Evolutionary conservation across 805 yeast genomes (phyloP).

Genomic region (Metschnikowia lochheadii): DNA sequence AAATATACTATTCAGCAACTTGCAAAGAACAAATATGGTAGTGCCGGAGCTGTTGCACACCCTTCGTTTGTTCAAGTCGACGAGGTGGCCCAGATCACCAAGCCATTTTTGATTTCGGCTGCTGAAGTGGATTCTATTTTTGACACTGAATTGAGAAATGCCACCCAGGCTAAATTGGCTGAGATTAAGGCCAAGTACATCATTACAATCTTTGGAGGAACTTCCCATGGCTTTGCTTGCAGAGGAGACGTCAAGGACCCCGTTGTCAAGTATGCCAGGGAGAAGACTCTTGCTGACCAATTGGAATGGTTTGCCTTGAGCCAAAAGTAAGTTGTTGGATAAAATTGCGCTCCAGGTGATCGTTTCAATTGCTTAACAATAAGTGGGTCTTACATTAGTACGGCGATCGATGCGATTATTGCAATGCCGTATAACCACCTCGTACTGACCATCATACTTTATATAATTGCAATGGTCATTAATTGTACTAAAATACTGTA

Average conservation of each 20-base stretch:
- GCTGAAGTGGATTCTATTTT: slow-evolving; percentile 69
- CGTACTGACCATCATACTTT: no score
- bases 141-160: slow-evolving; percentile 57
- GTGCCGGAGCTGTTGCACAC: slow-evolving; percentile 75
- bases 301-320: slow-evolving; percentile 13
- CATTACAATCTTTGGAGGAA: slow-evolving; percentile 59
- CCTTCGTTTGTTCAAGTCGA: slow-evolving; percentile 70
- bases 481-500: no score
- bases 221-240: slow-evolving; percentile 72
- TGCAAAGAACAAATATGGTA: slow-evolving; percentile 39
- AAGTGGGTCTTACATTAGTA: no score
- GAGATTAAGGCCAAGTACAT: slow-evolving; percentile 51
- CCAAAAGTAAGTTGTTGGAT: not conserved
- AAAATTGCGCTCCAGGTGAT: not conserved
- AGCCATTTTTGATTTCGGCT: slow-evolving; percentile 66
- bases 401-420: no score
- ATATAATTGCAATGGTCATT: no score
- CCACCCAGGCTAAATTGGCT: slow-evolving; percentile 55
- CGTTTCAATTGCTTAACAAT: no score
- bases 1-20: slow-evolving; percentile 57
- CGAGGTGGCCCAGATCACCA: slow-evolving; percentile 57
- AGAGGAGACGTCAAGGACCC: slow-evolving; percentile 67
- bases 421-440: no score
- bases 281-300: slow-evolving; percentile 56
- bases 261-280: slow-evolving; percentile 57